These are phyloP conservation scores for Aspergillus unguis DNA, from an alignment of 2,329 filamentous ascomycete genomes.

Conservation along the genomic window DNA sequence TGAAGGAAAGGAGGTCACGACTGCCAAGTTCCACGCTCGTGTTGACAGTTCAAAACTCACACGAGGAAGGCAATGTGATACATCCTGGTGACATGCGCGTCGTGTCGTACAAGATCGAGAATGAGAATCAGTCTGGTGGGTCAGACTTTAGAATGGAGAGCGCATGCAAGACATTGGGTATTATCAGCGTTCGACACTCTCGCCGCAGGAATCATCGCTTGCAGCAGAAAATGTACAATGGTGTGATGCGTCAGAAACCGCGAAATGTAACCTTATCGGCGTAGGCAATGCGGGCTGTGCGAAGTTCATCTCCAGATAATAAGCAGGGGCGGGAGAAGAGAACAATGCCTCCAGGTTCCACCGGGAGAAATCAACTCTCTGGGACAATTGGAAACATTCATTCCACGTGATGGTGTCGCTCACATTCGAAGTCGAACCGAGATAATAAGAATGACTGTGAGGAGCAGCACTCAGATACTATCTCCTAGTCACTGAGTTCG, in stretches of 20 bases:
- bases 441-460: too few species aligned
- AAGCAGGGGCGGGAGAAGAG: not conserved
- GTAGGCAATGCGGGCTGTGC: not conserved
- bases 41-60: constrained; percentile 8
- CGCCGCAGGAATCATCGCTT: constrained; percentile 8
- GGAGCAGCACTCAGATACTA: too few species aligned
- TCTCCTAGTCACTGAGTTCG: not conserved
- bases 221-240: constrained; percentile 11
- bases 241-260: constrained; percentile 15
- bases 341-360: not conserved
- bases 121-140: not conserved
- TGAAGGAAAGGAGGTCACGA: not conserved
- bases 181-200: not conserved
- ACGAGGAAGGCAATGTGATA: constrained; percentile 14
- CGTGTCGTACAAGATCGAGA: constrained; percentile 4
- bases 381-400: not conserved
- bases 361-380: not conserved
- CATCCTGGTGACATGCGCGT: constrained; percentile 3
- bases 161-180: not conserved
- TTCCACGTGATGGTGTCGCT: not conserved
- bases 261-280: constrained; percentile 7
- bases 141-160: not conserved
- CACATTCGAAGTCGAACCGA: not conserved
- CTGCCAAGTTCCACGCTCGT: not conserved
- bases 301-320: too few species aligned